A percentile compares a stretch with the other conserved stretches of the same genome.
Conservation (phyloP, 495 filamentous ascomycete genomes). For the Lasiosphaeriaceae sp. region DNA sequence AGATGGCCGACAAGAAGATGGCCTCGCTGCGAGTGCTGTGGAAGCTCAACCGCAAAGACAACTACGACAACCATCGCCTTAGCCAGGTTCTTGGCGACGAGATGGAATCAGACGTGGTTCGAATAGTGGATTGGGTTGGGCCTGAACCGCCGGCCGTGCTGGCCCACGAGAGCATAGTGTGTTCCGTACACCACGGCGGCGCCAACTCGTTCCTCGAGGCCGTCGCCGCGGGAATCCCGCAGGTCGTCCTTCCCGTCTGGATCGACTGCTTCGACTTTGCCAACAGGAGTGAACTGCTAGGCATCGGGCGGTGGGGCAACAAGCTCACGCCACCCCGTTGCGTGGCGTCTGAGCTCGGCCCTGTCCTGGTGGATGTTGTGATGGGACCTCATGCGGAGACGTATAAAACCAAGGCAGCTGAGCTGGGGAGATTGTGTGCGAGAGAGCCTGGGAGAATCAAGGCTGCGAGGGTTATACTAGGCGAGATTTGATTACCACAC, state of each 20-base stretch:
- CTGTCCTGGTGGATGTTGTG: constrained; percentile 20
- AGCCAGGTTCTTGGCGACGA: constrained; percentile 13
- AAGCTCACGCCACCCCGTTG: constrained; percentile 6
- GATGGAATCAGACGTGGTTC: constrained; percentile 21
- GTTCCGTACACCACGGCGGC: constrained; percentile 44
- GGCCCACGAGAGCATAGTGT: constrained; percentile 27
- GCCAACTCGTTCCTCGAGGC: constrained; percentile 43
- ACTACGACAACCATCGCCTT: constrained; percentile 7
- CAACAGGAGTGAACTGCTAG: constrained; percentile 45
- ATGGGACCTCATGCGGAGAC: constrained; percentile 9
- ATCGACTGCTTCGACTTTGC: constrained; percentile 54
- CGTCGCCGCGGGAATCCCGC: constrained; percentile 42
- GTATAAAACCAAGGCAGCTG: constrained; percentile 13
- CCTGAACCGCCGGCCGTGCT: constrained; percentile 37
- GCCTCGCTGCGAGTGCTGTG: constrained; percentile 39
- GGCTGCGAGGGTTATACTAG: not conserved
- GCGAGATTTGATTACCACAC: not conserved
- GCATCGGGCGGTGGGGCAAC: constrained; percentile 49
- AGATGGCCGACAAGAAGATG: constrained; percentile 2
- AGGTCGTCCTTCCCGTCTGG: constrained; percentile 51
- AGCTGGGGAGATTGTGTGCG: constrained; percentile 21
- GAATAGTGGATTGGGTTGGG: constrained; percentile 33
- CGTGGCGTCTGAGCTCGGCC: constrained; percentile 14
- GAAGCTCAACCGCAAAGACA: constrained; percentile 31
- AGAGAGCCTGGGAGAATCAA: constrained; percentile 11